A percentile compares a stretch with the other conserved stretches of the same genome.
phyloP scores from a whole-genome alignment of 1,284 basidiomycete species.

The Rhodotorula sp. region DNA sequence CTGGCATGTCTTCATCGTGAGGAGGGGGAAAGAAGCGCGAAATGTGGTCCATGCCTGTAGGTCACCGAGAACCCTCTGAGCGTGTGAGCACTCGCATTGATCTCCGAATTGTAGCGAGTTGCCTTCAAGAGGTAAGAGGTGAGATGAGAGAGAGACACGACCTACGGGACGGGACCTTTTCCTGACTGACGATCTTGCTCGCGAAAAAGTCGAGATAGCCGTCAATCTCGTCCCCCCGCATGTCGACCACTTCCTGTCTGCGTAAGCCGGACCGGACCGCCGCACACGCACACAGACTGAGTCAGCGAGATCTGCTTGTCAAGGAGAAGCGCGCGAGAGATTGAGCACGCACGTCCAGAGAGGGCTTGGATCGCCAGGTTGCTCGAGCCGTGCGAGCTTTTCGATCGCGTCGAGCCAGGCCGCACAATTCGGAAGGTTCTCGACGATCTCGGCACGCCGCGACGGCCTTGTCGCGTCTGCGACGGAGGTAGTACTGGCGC shows the following conservation, averaged over 20 bases:
- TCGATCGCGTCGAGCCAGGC: constrained; percentile 26
- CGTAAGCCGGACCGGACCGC: background rate
- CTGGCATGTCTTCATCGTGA: too few species aligned
- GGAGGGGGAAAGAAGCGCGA: constrained; percentile 23
- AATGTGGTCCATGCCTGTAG: background rate
- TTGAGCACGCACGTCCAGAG: constrained; percentile 21
- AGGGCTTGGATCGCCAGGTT: constrained; percentile 7
- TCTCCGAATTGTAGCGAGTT: too few species aligned
- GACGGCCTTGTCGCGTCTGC: too few species aligned
- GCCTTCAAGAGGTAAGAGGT: background rate
- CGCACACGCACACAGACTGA: background rate
- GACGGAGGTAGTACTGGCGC: too few species aligned
- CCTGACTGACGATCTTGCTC: constrained; percentile 20
- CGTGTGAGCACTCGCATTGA: too few species aligned
- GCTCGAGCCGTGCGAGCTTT: background rate
- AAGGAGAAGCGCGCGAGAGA: background rate
- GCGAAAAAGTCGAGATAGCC: constrained; percentile 41
- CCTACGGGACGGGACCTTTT: constrained; percentile 20
- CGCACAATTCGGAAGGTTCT: constrained; percentile 11
- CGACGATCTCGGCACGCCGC: background rate
- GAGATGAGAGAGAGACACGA: background rate
- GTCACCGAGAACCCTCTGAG: background rate
- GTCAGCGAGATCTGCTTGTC: background rate
- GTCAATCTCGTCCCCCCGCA: constrained; percentile 34
- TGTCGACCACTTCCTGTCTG: constrained; percentile 23